A percentile compares a stretch with the other conserved stretches of the same genome.
Evolutionary conservation across 2,329 filamentous ascomycete species (phyloP).

Genomic region (Colletotrichum ledebouriae): DNA sequence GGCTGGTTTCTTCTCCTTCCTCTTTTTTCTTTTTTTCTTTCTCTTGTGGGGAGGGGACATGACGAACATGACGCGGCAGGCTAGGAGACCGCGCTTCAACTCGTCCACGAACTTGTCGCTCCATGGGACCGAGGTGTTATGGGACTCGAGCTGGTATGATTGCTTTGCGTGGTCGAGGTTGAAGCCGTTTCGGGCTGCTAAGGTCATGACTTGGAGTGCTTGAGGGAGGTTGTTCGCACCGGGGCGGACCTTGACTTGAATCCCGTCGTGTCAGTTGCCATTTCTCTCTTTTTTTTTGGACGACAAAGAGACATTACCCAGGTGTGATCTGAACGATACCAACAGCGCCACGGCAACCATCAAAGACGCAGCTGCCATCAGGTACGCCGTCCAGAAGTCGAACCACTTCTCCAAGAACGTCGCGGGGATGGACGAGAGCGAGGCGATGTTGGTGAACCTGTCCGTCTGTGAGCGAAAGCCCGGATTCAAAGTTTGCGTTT

Average conservation of each 20-base stretch:
- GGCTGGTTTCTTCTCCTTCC: no score
- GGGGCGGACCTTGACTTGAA: slow-evolving; percentile 54
- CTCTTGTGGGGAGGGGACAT: background rate
- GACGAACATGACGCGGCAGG: slow-evolving; percentile 78
- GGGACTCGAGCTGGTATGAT: slow-evolving; percentile 63
- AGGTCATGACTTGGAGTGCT: slow-evolving; percentile 65
- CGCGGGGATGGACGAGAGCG: slow-evolving; percentile 70
- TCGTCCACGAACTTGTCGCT: slow-evolving; percentile 80
- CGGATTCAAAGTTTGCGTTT: background rate
- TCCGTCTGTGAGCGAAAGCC: background rate
- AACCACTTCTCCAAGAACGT: slow-evolving; percentile 71
- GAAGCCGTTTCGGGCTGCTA: slow-evolving; percentile 43
- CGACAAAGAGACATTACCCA: slow-evolving; percentile 31
- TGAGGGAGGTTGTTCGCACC: slow-evolving; percentile 67
- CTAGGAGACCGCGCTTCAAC: slow-evolving; percentile 73
- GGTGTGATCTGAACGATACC: slow-evolving; percentile 21
- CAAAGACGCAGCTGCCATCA: slow-evolving; percentile 70
- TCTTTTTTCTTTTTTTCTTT: no score
- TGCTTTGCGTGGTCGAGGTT: slow-evolving; percentile 56
- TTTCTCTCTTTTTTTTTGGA: no score
- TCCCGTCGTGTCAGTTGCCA: background rate
- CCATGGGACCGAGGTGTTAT: slow-evolving; percentile 65
- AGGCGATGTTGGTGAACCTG: slow-evolving; percentile 73
- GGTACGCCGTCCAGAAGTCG: slow-evolving; percentile 71
- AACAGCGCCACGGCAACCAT: slow-evolving; percentile 57